phyloP scores from a whole-genome alignment of 164 flowering plant species.

The Saururus chinensis region DNA sequence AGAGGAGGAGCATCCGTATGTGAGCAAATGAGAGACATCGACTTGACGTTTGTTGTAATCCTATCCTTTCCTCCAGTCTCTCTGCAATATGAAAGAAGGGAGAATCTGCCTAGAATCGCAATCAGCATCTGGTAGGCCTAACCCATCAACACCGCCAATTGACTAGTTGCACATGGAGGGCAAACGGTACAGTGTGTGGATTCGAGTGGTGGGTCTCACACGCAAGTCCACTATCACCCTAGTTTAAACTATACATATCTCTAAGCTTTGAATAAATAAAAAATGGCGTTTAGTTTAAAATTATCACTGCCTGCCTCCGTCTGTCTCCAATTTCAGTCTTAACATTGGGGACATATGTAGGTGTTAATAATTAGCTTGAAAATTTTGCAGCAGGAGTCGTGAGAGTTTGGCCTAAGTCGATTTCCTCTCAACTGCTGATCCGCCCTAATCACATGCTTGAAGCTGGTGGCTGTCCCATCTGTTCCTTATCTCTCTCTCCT shows the following conservation, averaged over 20 bases:
- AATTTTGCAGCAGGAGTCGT: background rate
- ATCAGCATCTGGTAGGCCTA: background rate
- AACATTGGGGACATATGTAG: too few relatives aligned
- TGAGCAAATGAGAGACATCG: too few relatives aligned
- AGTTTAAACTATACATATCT: too few relatives aligned
- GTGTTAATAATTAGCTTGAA: too few relatives aligned
- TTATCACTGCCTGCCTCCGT: too few relatives aligned
- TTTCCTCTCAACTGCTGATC: background rate
- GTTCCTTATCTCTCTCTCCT: background rate
- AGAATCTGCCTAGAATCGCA: background rate
- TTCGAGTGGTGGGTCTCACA: background rate
- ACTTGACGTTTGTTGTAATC: background rate
- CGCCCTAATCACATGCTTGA: background rate
- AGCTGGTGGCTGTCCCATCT: background rate
- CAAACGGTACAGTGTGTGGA: background rate
- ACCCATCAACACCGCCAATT: background rate
- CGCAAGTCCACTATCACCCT: background rate
- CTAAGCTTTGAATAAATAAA: too few relatives aligned
- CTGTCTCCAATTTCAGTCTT: too few relatives aligned
- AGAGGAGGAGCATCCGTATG: too few relatives aligned
- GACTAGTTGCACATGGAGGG: background rate
- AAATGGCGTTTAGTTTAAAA: too few relatives aligned
- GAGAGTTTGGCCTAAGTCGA: background rate
- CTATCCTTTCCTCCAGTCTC: background rate
- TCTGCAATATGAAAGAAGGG: background rate